Percentiles rank a stretch among this genome's conserved stretches.
These are phyloP conservation scores for Botrytis pseudocinerea DNA, from an alignment of 2,329 filamentous ascomycete genomes.

Conservation along the genomic window DNA sequence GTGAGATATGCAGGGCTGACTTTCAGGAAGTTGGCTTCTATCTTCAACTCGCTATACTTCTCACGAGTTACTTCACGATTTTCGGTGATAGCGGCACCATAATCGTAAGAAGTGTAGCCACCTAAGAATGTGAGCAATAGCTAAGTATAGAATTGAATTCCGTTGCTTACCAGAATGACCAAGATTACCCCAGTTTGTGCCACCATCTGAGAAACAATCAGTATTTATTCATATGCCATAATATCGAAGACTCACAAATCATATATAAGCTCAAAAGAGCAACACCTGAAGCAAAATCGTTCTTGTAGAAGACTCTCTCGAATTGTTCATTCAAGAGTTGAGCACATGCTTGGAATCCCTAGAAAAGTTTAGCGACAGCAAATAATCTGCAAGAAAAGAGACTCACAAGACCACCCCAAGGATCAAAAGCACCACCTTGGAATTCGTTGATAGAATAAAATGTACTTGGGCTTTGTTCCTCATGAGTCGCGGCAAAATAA, in stretches of 20 bases:
- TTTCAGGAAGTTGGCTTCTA: constrained; percentile 73
- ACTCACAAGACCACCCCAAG: constrained; percentile 63
- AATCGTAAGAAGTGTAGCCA: constrained; percentile 61
- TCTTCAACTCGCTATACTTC: constrained; percentile 78
- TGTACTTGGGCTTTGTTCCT: constrained; percentile 62
- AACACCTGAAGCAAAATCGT: constrained; percentile 64
- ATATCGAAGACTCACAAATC: constrained; percentile 46
- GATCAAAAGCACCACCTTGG: constrained; percentile 71
- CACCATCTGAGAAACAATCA: constrained; percentile 55
- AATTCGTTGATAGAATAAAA: constrained; percentile 64
- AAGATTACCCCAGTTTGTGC: constrained; percentile 82
- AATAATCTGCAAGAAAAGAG: background rate
- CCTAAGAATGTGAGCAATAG: constrained; percentile 41
- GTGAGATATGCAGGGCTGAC: constrained; percentile 70
- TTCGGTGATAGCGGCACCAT: constrained; percentile 65
- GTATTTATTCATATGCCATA: constrained; percentile 45
- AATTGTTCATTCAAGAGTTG: constrained; percentile 71
- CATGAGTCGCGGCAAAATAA: constrained; percentile 54
- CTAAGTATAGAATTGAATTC: background rate
- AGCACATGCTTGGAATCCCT: constrained; percentile 66
- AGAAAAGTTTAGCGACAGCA: constrained; percentile 15
- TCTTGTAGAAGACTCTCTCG: constrained; percentile 78
- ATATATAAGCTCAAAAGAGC: constrained; percentile 75
- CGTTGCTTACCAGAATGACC: constrained; percentile 54
- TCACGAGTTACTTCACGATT: constrained; percentile 67